phyloP scores from a whole-genome alignment of 2,329 filamentous ascomycete species.

The Botryotinia calthae region DNA sequence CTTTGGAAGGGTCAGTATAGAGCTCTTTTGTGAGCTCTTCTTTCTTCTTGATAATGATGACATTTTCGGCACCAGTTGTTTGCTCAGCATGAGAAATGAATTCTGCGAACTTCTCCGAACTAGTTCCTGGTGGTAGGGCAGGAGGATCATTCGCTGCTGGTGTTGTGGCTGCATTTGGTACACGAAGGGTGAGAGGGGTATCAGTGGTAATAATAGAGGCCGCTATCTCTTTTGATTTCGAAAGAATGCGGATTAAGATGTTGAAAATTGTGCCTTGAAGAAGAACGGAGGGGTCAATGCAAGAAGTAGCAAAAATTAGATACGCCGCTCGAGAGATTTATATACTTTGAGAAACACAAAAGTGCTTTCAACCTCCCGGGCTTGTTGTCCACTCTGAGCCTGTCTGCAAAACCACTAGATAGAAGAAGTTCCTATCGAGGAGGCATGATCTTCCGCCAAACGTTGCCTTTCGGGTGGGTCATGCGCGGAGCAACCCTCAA shows the following conservation, averaged over 20 bases:
- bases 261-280: neutral
- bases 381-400: neutral
- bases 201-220: neutral
- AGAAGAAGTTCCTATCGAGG: neutral
- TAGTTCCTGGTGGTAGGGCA: constrained; percentile 22
- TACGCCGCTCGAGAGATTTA: neutral
- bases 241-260: neutral
- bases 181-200: neutral
- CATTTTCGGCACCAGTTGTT: constrained; percentile 17
- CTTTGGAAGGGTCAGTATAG: constrained; percentile 24
- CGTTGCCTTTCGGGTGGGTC: neutral
- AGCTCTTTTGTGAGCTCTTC: constrained; percentile 21
- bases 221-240: neutral
- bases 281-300: neutral
- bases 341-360: neutral
- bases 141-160: constrained; percentile 18
- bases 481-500: neutral
- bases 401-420: neutral
- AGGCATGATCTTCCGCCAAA: neutral
- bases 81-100: constrained; percentile 16
- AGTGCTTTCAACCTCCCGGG: neutral
- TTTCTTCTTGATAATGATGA: constrained; percentile 19
- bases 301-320: neutral
- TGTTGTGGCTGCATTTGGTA: neutral
- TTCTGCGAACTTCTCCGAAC: constrained; percentile 17